Evolutionary conservation across 2,329 filamentous ascomycete genomes (phyloP), one percentile per base, ranked within the genome.

Genomic region (Elsinoe australis): DNA sequence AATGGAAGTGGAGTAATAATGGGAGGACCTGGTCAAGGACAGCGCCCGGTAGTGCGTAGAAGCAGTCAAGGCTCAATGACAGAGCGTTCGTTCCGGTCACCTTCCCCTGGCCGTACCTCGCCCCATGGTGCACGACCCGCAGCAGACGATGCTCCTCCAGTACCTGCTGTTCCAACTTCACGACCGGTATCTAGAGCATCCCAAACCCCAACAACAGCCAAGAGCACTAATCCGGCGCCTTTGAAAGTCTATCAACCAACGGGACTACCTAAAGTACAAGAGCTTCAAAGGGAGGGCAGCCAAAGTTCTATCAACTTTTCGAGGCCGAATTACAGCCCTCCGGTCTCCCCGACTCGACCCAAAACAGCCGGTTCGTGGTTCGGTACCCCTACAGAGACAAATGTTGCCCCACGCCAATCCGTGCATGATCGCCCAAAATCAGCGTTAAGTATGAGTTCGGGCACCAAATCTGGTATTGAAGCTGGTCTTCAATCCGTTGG

Each of bases 41-140:
- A 58, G 47, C 64, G 63, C 49, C 66, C 54, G 49, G 69, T 89
- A 52, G 74, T 82, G 53, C 74, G 86, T 58, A 73, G 76, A 29
- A 76, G 73, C 49, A 94, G 89, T 66, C 77, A 77, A 21, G 76
- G 80, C 17, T 95, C 88, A 42, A 94, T 96, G 89, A 83, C 79
- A 22, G 85, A 90, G 63, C 79, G 90, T 50, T 89, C 87, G 1
- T 95, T 95, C 65, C 80, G 89, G 56, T 84, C 83, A 9, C 80
- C 82, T 3, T 94, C 86, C 75, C 52, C 71, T 63, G 66, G 65
- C 61, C 71, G 72, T 59, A 64, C 31, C 57, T 57, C 52, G 50
- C 58, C 54, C 53, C 57, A 56, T 44, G 53, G 56, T 42, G 52
- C 57, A 5, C 36, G 53, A 12, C 53, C 56, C 12, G 56, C 56